A percentile compares a stretch with the other conserved stretches of the same genome.
These are phyloP conservation scores for Fagus sylvatica DNA, from an alignment of 306 rosid species.

Conservation along the genomic window DNA sequence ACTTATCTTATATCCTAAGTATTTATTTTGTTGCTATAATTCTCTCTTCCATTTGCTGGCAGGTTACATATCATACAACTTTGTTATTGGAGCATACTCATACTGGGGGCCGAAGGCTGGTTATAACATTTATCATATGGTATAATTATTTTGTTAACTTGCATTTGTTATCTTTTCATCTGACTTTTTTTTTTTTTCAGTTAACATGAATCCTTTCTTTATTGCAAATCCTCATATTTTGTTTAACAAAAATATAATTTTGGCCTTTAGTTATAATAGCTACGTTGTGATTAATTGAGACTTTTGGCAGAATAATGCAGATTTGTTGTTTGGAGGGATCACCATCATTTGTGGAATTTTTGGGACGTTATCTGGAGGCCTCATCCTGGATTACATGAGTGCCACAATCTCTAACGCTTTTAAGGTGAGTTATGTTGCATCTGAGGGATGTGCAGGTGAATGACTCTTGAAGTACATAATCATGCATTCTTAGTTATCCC, in stretches of 20 bases:
- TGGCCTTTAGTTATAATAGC: slow-evolving; percentile 8
- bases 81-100: slow-evolving; percentile 94
- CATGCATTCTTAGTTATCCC: background rate
- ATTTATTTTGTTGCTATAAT: background rate
- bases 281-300: slow-evolving; percentile 20
- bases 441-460: slow-evolving; percentile 1
- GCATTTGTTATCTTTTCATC: background rate
- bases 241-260: slow-evolving; percentile 3
- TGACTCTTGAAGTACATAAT: background rate
- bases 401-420: slow-evolving; percentile 82
- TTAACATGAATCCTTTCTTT: slow-evolving; percentile 4
- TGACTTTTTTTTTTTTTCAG: no score
- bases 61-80: slow-evolving; percentile 83
- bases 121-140: slow-evolving; percentile 85
- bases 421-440: slow-evolving; percentile 57
- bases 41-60: slow-evolving; percentile 22
- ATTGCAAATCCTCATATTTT: slow-evolving; percentile 9
- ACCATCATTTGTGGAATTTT: slow-evolving; percentile 80
- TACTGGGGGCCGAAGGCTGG: slow-evolving; percentile 99
- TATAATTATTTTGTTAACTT: slow-evolving; percentile 32
- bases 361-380: slow-evolving; percentile 87
- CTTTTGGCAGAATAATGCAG: slow-evolving; percentile 70
- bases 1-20: background rate
- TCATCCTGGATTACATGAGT: slow-evolving; percentile 69
- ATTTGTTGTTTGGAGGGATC: slow-evolving; percentile 81